These are phyloP conservation scores for Neopestalotiopsis sp. DNA, from an alignment of 2,329 filamentous ascomycete genomes.

Conservation along the genomic window DNA sequence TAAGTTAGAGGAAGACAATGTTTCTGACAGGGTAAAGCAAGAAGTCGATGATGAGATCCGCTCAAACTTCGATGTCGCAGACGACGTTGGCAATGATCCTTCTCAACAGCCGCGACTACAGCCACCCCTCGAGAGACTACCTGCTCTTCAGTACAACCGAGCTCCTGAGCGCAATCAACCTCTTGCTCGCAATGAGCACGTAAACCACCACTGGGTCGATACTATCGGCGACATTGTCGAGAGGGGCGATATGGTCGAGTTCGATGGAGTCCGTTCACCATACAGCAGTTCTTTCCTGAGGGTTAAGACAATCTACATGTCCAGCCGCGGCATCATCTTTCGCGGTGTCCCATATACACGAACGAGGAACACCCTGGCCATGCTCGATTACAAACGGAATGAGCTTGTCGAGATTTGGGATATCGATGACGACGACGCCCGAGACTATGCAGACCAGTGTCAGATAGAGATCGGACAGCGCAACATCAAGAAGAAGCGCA, in stretches of 20 bases:
- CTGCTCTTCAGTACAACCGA: too few relatives aligned
- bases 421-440: slow-evolving; percentile 41
- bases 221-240: not conserved
- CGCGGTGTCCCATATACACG: slow-evolving; percentile 43
- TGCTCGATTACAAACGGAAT: slow-evolving; percentile 43
- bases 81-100: not conserved
- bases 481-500: slow-evolving; percentile 45
- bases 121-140: too few relatives aligned
- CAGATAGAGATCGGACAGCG: slow-evolving; percentile 47
- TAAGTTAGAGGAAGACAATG: not conserved
- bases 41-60: slow-evolving; percentile 5
- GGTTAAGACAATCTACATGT: slow-evolving; percentile 19
- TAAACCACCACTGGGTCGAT: not conserved
- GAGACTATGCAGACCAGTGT: slow-evolving; percentile 40
- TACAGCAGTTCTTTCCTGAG: slow-evolving; percentile 21
- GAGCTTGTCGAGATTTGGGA: slow-evolving; percentile 51
- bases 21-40: not conserved
- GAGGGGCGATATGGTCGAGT: slow-evolving; percentile 13
- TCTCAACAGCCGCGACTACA: not conserved
- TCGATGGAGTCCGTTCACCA: not conserved
- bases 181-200: not conserved
- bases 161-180: not conserved
- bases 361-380: slow-evolving; percentile 36
- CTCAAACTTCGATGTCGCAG: not conserved
- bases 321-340: slow-evolving; percentile 35